Evolutionary conservation across 768 basidiomycete species (phyloP).

Genomic region (Chalciporus sphaerocephalus): DNA sequence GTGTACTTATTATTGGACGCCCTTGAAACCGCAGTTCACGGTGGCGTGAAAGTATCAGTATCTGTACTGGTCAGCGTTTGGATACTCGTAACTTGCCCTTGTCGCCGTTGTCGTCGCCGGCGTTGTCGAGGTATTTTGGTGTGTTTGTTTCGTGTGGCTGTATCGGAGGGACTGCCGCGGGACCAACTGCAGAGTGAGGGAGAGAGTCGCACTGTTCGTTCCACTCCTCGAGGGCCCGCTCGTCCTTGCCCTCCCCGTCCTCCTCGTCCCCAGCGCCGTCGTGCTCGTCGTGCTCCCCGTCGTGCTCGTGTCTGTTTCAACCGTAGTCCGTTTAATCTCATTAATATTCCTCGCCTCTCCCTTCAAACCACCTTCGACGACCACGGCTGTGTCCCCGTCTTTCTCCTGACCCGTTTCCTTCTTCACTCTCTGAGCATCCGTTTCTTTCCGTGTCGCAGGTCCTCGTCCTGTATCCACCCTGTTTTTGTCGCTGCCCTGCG

Average conservation of each 20-base stretch:
- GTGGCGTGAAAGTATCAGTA: neutral
- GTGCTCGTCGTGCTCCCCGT: neutral
- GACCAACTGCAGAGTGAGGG: neutral
- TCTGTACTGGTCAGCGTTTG: neutral
- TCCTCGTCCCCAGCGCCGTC: neutral
- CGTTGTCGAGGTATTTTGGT: slow-evolving; percentile 12
- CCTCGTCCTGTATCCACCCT: slow-evolving; percentile 2
- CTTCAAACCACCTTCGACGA: neutral
- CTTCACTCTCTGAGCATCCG: neutral
- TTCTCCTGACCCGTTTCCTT: slow-evolving; percentile 3
- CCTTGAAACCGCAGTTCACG: neutral
- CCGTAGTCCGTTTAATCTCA: neutral
- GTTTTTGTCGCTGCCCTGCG: neutral
- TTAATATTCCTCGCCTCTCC: neutral
- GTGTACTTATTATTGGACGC: neutral
- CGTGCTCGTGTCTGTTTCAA: neutral
- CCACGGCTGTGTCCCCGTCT: slow-evolving; percentile 1
- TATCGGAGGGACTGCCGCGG: slow-evolving; percentile 7
- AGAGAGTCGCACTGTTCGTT: neutral
- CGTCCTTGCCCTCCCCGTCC: neutral
- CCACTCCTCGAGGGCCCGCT: neutral
- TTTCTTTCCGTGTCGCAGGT: neutral
- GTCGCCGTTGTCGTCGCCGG: slow-evolving; percentile 6
- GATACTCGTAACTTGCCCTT: neutral
- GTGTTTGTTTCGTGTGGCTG: slow-evolving; percentile 18